A percentile compares a stretch with the other conserved stretches of the same genome.
Conservation (phyloP, 2,329 filamentous ascomycete genomes). For the Hymenotorrendiella dingleyae region DNA sequence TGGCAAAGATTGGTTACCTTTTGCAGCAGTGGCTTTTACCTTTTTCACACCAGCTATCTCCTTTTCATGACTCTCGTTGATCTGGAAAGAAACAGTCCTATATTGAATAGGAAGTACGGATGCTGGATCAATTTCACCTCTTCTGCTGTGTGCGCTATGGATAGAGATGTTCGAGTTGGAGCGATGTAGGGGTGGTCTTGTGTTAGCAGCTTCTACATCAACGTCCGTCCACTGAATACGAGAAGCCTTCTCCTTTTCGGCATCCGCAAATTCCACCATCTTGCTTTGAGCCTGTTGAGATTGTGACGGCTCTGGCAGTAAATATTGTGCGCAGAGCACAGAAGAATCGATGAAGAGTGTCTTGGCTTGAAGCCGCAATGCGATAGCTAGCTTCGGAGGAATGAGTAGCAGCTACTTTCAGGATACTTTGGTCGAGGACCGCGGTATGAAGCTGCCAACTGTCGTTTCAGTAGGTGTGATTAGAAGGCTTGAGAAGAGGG, state of each 20-base stretch:
- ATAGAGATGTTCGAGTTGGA: slow-evolving; percentile 26
- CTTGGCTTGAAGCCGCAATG: too few relatives aligned
- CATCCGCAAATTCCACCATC: slow-evolving; percentile 20
- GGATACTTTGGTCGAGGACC: too few relatives aligned
- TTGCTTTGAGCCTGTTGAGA: too few relatives aligned
- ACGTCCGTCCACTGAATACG: slow-evolving; percentile 24
- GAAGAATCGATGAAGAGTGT: too few relatives aligned
- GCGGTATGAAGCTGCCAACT: too few relatives aligned
- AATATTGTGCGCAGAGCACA: too few relatives aligned
- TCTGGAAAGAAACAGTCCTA: slow-evolving; percentile 50
- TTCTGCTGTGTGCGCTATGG: slow-evolving; percentile 23
- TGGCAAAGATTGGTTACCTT: slow-evolving; percentile 31
- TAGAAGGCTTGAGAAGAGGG: too few relatives aligned
- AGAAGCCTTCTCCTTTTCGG: slow-evolving; percentile 15
- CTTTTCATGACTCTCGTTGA: slow-evolving; percentile 47
- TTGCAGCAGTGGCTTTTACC: slow-evolving; percentile 39
- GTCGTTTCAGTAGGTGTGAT: too few relatives aligned
- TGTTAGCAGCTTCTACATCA: slow-evolving; percentile 19
- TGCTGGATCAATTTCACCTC: slow-evolving; percentile 35
- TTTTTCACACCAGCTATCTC: slow-evolving; percentile 36
- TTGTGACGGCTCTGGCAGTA: too few relatives aligned
- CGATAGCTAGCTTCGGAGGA: too few relatives aligned
- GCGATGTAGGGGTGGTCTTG: slow-evolving; percentile 19
- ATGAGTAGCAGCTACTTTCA: too few relatives aligned
- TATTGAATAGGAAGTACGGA: slow-evolving; percentile 47